phyloP scores from a whole-genome alignment of 306 rosid species.

The Fragaria vesca region DNA sequence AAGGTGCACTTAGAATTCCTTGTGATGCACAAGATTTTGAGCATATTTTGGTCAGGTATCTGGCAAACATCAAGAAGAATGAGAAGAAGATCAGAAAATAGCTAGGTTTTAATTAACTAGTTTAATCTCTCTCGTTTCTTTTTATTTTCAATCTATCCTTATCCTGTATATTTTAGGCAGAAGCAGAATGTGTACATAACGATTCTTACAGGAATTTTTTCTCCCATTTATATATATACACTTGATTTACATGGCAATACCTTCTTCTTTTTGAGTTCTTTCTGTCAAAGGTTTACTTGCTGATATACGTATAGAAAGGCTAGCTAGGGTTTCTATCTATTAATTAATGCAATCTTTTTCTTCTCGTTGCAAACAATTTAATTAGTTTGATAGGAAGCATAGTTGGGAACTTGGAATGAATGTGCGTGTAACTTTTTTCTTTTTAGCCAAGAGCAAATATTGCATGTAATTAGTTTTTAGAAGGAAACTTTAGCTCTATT shows the following conservation, averaged over 20 bases:
- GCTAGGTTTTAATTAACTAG: background rate
- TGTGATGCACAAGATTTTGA: constrained; percentile 56
- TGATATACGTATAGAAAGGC: background rate
- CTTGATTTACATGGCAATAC: too few relatives aligned
- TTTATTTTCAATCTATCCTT: background rate
- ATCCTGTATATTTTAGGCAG: constrained; percentile 5
- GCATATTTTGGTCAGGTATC: constrained; percentile 30
- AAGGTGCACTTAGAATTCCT: constrained; percentile 53
- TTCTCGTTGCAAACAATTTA: background rate
- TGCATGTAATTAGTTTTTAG: too few relatives aligned
- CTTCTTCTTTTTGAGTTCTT: background rate
- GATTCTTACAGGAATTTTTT: background rate
- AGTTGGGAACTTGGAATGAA: too few relatives aligned
- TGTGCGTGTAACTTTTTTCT: too few relatives aligned
- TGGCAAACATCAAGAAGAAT: constrained; percentile 18
- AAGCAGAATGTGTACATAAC: constrained; percentile 10
- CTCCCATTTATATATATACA: background rate
- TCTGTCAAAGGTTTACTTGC: background rate
- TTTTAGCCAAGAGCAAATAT: too few relatives aligned
- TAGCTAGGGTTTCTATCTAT: background rate
- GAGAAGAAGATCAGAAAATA: constrained; percentile 11
- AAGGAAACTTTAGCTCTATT: too few relatives aligned
- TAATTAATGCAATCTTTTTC: background rate
- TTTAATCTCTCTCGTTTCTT: background rate
- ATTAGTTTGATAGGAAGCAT: background rate